phyloP scores from a whole-genome alignment of 805 yeast genomes.

The Hanseniaspora lindneri region DNA sequence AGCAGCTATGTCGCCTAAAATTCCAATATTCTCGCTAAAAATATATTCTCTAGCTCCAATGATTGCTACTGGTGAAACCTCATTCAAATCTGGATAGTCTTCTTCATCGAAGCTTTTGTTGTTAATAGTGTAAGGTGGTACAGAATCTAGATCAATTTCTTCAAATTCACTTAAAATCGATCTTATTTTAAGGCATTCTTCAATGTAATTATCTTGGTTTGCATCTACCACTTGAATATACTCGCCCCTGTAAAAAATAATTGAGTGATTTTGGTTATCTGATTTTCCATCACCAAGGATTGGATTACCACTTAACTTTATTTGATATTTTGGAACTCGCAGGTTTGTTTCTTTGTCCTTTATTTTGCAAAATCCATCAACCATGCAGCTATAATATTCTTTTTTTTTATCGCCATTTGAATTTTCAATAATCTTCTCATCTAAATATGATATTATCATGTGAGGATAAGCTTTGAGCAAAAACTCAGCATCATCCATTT shows the following conservation, averaged over 20 bases:
- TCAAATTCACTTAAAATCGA: conserved; percentile 85
- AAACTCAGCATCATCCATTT: conserved; percentile 54
- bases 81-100: not conserved
- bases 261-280: conserved; percentile 82
- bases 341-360: conserved; percentile 40
- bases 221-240: conserved; percentile 92
- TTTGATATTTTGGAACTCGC: conserved; percentile 49
- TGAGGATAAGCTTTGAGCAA: conserved; percentile 65
- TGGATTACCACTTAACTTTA: conserved; percentile 85
- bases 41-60: conserved; percentile 92
- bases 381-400: conserved; percentile 52
- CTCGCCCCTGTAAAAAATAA: conserved; percentile 84
- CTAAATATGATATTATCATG: conserved; percentile 43
- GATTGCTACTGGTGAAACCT: conserved; percentile 62
- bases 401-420: conserved; percentile 21
- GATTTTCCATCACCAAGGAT: conserved; percentile 94
- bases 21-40: conserved; percentile 84
- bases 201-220: conserved; percentile 88
- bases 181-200: conserved; percentile 84
- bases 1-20: conserved; percentile 91
- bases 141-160: conserved; percentile 46
- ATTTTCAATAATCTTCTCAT: conserved; percentile 26
- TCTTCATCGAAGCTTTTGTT: conserved; percentile 31
- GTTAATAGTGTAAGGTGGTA: conserved; percentile 53
- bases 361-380: conserved; percentile 46